Conservation (phyloP, 2,329 filamentous ascomycete species). For the Pseudogymnoascus sp. region DNA sequence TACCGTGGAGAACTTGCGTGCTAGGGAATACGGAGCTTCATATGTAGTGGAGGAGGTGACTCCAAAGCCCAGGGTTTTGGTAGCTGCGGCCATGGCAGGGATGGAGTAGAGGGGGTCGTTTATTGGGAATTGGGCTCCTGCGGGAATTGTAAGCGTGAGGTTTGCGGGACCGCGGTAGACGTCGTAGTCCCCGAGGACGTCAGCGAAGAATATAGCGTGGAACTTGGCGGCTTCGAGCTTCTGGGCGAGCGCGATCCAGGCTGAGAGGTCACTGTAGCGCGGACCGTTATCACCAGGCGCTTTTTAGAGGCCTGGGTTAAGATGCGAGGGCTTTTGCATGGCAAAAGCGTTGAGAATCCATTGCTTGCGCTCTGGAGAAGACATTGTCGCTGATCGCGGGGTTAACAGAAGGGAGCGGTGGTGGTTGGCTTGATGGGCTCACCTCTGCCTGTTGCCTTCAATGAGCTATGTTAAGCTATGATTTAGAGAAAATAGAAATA, state of each 20-base stretch:
- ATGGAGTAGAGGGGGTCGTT: slow-evolving; percentile 57
- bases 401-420: background rate
- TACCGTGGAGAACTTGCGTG: slow-evolving; percentile 52
- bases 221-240: slow-evolving; percentile 53
- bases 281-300: slow-evolving; percentile 56
- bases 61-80: slow-evolving; percentile 56
- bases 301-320: slow-evolving; percentile 50
- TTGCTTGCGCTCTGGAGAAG: slow-evolving; percentile 30
- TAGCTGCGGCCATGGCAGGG: slow-evolving; percentile 59
- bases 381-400: background rate
- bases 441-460: background rate
- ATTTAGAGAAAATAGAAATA: background rate
- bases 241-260: slow-evolving; percentile 53
- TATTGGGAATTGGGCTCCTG: slow-evolving; percentile 61
- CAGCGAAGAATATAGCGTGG: slow-evolving; percentile 58
- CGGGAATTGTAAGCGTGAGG: slow-evolving; percentile 49
- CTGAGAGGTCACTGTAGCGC: slow-evolving; percentile 50
- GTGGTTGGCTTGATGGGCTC: background rate
- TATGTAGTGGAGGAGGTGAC: slow-evolving; percentile 61
- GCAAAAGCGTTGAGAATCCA: slow-evolving; percentile 43
- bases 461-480: background rate
- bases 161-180: slow-evolving; percentile 55
- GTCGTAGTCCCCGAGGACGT: slow-evolving; percentile 60
- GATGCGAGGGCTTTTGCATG: slow-evolving; percentile 41
- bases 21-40: slow-evolving; percentile 58